Evolutionary conservation across 345 rosid genomes (phyloP).

Genomic region (Citrus hindsii): DNA sequence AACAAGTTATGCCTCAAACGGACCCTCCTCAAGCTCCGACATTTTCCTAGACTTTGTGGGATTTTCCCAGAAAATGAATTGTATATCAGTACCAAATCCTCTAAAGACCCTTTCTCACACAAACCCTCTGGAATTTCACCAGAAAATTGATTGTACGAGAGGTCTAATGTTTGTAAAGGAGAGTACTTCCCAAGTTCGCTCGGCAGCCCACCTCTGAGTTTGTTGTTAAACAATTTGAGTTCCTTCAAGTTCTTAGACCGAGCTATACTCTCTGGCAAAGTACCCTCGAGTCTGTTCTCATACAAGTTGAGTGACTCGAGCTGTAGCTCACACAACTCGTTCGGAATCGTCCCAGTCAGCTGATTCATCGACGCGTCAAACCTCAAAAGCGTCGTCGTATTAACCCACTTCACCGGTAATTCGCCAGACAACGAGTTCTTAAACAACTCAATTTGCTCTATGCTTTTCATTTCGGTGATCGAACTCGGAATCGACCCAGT

Average conservation of each 20-base stretch:
- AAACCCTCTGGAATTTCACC: conserved; percentile 60
- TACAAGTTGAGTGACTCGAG: conserved; percentile 63
- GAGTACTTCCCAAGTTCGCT: conserved; percentile 62
- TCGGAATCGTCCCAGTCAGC: conserved; percentile 60
- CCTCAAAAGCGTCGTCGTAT: conserved; percentile 42
- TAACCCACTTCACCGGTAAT: conserved; percentile 47
- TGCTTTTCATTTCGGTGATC: conserved; percentile 38
- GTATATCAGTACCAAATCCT: conserved; percentile 54
- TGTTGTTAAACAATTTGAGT: conserved; percentile 71
- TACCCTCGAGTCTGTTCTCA: conserved; percentile 67
- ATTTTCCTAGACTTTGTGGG: conserved; percentile 52
- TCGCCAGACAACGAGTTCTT: conserved; percentile 67
- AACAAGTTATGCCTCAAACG: conserved; percentile 57
- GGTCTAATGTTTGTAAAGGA: conserved; percentile 43
- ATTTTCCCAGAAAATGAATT: conserved; percentile 72
- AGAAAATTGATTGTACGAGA: conserved; percentile 61
- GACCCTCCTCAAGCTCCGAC: conserved; percentile 62
- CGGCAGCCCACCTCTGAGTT: conserved; percentile 61
- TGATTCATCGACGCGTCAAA: conserved; percentile 70
- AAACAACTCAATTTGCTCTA: conserved; percentile 69
- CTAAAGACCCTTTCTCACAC: conserved; percentile 49
- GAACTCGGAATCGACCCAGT: conserved; percentile 67
- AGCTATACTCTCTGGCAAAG: conserved; percentile 60
- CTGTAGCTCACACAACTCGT: conserved; percentile 48
- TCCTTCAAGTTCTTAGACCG: conserved; percentile 50